Conservation (phyloP, 139 green algal genomes). For the Coelastrella sp. region DNA sequence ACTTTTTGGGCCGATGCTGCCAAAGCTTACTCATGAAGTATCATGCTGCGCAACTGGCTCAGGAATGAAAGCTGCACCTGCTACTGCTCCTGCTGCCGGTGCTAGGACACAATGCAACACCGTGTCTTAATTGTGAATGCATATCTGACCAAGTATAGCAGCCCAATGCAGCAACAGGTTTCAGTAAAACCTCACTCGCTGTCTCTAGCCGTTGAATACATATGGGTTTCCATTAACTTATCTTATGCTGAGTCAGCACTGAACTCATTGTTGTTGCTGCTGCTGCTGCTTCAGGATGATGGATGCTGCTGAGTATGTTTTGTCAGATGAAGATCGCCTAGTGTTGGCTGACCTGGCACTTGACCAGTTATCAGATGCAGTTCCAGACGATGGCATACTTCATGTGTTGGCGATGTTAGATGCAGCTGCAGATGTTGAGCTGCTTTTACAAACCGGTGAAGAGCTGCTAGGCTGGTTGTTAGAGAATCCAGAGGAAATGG, state of each 20-base stretch:
- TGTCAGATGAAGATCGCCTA: conserved; percentile 16
- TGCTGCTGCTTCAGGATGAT: conserved; percentile 26
- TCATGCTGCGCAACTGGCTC: too few species aligned
- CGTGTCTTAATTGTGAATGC: too few species aligned
- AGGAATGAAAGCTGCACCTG: too few species aligned
- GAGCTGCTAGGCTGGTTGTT: conserved; percentile 4
- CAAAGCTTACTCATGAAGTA: too few species aligned
- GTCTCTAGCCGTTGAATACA: too few species aligned
- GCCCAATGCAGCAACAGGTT: too few species aligned
- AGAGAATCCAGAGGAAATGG: neutral
- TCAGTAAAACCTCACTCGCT: too few species aligned
- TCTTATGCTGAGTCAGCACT: neutral
- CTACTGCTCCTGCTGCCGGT: too few species aligned
- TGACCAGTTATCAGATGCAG: conserved; percentile 5
- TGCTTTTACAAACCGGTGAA: conserved; percentile 13
- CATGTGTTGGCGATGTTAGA: conserved; percentile 17
- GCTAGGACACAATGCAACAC: too few species aligned
- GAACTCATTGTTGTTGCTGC: neutral
- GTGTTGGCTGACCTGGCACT: conserved; percentile 15
- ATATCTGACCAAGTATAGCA: too few species aligned
- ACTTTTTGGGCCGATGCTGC: too few species aligned
- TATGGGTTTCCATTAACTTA: too few species aligned
- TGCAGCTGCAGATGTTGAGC: conserved; percentile 20
- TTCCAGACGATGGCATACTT: conserved; percentile 2
- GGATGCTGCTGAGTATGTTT: conserved; percentile 28